These are phyloP conservation scores for Dictyostelium intermedium DNA, from an alignment of 78 protist genomes.

Conservation along the genomic window DNA sequence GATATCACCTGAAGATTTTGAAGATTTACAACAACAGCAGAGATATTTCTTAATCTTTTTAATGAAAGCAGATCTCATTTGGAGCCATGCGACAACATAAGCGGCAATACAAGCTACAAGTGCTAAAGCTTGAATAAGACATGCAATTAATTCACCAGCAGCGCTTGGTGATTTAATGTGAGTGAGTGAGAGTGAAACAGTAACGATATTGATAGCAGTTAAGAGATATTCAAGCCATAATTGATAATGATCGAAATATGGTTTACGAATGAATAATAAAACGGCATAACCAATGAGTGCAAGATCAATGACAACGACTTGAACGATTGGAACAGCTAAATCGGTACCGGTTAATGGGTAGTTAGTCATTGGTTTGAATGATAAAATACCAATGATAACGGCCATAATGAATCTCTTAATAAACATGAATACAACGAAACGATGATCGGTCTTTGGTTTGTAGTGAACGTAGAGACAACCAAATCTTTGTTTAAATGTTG, in stretches of 20 bases:
- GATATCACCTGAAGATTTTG: background rate
- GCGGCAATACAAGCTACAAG: conserved; percentile 59
- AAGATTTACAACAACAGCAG: background rate
- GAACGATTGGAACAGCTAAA: conserved; percentile 71
- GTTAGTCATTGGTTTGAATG: conserved; percentile 30
- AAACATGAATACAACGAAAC: conserved; percentile 59
- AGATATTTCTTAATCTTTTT: background rate
- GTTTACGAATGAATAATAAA: conserved; percentile 30
- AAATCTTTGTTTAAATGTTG: conserved; percentile 75
- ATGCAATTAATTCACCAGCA: conserved; percentile 63
- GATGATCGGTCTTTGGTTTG: conserved; percentile 74
- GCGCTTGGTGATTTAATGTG: conserved; percentile 65
- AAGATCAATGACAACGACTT: conserved; percentile 17
- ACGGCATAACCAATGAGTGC: conserved; percentile 20
- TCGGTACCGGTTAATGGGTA: conserved; percentile 41
- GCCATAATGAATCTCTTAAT: conserved; percentile 70
- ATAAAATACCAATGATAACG: conserved; percentile 60
- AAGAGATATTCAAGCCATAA: conserved; percentile 61
- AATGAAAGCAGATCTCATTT: conserved; percentile 56
- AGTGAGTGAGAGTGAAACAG: conserved; percentile 34
- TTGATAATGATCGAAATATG: conserved; percentile 77
- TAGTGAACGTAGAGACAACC: conserved; percentile 72
- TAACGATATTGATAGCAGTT: conserved; percentile 37
- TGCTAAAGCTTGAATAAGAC: conserved; percentile 58
- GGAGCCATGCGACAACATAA: conserved; percentile 59